Percentiles rank a stretch among this genome's conserved stretches.
These are phyloP conservation scores for Aureobasidium sp. DNA, from an alignment of 2,329 filamentous ascomycete species.

Conservation along the genomic window DNA sequence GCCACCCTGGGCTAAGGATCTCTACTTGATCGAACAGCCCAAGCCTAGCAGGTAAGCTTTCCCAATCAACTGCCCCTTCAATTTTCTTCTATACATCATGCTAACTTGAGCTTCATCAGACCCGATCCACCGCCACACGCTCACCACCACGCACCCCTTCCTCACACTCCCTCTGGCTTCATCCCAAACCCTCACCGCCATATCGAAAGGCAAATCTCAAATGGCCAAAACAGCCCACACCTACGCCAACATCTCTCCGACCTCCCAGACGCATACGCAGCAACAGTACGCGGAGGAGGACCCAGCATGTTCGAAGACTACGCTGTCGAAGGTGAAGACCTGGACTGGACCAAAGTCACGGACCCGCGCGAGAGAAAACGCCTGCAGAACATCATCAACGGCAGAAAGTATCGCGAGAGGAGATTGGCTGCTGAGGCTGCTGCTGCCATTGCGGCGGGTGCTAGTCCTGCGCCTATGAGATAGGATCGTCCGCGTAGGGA, in stretches of 20 bases:
- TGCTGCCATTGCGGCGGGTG: neutral
- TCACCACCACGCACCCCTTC: neutral
- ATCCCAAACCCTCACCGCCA: conserved; percentile 15
- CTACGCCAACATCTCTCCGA: conserved; percentile 11
- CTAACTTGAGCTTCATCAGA: neutral
- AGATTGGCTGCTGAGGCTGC: conserved; percentile 22
- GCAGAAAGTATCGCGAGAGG: conserved; percentile 33
- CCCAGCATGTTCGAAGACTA: conserved; percentile 23
- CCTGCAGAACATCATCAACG: conserved; percentile 34
- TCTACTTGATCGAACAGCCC: conserved; percentile 49
- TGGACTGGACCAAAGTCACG: conserved; percentile 33
- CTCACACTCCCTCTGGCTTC: conserved; percentile 13
- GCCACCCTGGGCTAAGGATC: conserved; percentile 66
- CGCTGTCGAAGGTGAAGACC: conserved; percentile 33
- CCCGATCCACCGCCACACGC: conserved; percentile 10
- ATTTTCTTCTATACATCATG: neutral
- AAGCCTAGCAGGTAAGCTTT: conserved; percentile 14
- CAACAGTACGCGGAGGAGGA: conserved; percentile 18
- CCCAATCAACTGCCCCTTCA: neutral
- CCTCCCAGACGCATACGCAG: conserved; percentile 18
- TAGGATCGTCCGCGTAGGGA: neutral
- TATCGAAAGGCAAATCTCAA: neutral
- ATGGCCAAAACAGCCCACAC: neutral
- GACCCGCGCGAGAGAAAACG: conserved; percentile 32
- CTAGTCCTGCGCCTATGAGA: conserved; percentile 6